Conservation (phyloP, 208 protist genomes). For the Leishmania major region DNA sequence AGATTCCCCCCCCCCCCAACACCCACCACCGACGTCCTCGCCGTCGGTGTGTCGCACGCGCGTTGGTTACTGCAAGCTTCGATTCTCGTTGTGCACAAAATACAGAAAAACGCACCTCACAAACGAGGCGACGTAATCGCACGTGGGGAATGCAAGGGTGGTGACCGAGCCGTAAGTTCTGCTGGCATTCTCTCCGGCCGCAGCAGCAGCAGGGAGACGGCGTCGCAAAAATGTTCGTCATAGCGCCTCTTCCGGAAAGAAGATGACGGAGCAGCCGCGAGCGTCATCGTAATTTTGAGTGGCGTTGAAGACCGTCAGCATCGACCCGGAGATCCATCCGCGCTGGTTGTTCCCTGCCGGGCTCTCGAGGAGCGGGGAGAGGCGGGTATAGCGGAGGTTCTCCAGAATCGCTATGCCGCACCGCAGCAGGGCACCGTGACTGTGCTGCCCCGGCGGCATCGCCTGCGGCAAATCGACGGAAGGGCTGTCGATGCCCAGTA, state of each 20-base stretch:
- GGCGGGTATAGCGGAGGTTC: constrained; percentile 47
- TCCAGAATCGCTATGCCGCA: constrained; percentile 74
- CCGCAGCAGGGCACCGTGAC: constrained; percentile 53
- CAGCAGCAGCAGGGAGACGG: too few species aligned
- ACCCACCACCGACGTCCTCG: neutral
- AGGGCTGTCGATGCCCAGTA: constrained; percentile 72
- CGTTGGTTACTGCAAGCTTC: neutral
- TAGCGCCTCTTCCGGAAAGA: constrained; percentile 37
- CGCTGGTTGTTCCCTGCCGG: neutral
- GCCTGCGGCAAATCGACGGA: constrained; percentile 56
- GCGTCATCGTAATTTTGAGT: constrained; percentile 53
- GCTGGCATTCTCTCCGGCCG: neutral
- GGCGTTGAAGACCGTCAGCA: constrained; percentile 58
- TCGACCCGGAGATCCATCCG: constrained; percentile 32
- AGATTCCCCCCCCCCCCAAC: neutral
- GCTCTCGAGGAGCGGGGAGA: constrained; percentile 35
- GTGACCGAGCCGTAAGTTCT: neutral
- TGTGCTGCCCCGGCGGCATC: constrained; percentile 41
- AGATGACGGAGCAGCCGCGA: constrained; percentile 64
- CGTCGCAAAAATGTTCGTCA: neutral
- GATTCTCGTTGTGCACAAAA: neutral
- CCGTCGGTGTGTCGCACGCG: neutral
- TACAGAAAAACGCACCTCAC: constrained; percentile 1
- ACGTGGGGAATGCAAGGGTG: neutral
- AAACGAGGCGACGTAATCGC: neutral